Conservation (phyloP, 176 grass and related monocot genomes). For the Carex littledalei region DNA sequence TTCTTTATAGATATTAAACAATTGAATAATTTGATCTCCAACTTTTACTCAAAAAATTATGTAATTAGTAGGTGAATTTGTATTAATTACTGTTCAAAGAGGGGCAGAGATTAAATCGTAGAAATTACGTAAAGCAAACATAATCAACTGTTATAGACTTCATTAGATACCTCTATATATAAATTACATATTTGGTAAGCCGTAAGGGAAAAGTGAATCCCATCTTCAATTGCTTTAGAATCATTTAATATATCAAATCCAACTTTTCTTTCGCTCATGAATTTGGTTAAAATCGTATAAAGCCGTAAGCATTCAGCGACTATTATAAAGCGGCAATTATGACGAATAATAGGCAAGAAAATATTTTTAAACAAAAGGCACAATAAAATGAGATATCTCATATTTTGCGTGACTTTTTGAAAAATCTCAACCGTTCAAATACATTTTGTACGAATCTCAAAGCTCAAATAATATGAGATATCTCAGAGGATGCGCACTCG, state of each 20-base stretch:
- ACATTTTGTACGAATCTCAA: too few species aligned
- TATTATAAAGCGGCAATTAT: too few species aligned
- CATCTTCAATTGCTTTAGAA: background rate
- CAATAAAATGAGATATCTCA: too few species aligned
- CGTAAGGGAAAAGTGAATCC: background rate
- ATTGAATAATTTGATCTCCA: too few species aligned
- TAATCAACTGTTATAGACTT: background rate
- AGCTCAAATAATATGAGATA: too few species aligned
- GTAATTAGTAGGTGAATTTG: background rate
- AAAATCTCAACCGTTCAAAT: too few species aligned
- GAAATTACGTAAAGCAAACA: background rate
- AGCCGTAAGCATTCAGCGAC: background rate
- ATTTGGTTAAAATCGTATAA: background rate
- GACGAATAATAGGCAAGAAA: too few species aligned
- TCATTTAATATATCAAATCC: background rate
- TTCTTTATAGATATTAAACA: too few species aligned
- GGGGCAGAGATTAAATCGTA: background rate
- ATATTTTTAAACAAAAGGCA: too few species aligned
- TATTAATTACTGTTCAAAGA: background rate
- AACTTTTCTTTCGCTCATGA: background rate
- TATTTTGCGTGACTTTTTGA: too few species aligned
- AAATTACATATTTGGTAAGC: background rate
- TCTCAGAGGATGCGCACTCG: too few species aligned
- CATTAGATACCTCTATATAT: background rate
- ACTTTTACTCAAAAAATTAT: too few species aligned